Evolutionary conservation across 352 stramenopile species (phyloP).

Genomic region (Pseudoperonospora humuli): DNA sequence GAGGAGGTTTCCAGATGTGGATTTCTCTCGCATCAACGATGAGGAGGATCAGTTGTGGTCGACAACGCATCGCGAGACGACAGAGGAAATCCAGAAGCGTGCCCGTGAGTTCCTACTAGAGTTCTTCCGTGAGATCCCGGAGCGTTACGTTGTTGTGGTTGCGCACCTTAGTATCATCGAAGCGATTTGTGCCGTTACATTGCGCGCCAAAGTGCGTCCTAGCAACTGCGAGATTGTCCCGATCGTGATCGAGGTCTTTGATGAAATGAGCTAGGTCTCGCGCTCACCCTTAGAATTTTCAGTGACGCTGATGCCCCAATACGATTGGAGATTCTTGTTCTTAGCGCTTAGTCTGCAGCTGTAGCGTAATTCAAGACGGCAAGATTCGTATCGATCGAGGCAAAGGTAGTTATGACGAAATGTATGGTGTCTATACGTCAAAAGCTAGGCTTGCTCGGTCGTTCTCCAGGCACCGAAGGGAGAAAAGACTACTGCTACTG

Average conservation of each 20-base stretch:
- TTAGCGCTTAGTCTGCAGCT: too few species aligned
- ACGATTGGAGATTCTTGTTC: too few species aligned
- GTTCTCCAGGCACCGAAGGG: neutral
- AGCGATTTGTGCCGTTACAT: constrained; percentile 40
- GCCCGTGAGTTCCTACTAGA: constrained; percentile 41
- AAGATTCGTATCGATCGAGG: too few species aligned
- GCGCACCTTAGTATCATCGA: constrained; percentile 71
- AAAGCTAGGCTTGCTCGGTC: too few species aligned
- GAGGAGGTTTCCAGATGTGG: constrained; percentile 46
- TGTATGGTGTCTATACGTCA: too few species aligned
- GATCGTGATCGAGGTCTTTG: constrained; percentile 32
- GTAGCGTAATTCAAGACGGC: too few species aligned
- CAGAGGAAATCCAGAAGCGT: constrained; percentile 47
- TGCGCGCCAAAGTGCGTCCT: constrained; percentile 14
- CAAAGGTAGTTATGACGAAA: too few species aligned
- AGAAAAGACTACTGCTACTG: too few species aligned
- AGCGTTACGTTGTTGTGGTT: constrained; percentile 57
- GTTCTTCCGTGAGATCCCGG: constrained; percentile 41
- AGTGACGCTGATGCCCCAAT: too few species aligned
- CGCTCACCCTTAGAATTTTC: too few species aligned
- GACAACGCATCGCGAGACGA: constrained; percentile 50
- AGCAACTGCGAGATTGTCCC: constrained; percentile 49
- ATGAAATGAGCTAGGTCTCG: too few species aligned
- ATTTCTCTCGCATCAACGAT: constrained; percentile 51
- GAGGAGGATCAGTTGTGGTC: constrained; percentile 57